Base-by-base conservation (phyloP, 257 asterid species). In the Solanum ossicruentum region DNA sequence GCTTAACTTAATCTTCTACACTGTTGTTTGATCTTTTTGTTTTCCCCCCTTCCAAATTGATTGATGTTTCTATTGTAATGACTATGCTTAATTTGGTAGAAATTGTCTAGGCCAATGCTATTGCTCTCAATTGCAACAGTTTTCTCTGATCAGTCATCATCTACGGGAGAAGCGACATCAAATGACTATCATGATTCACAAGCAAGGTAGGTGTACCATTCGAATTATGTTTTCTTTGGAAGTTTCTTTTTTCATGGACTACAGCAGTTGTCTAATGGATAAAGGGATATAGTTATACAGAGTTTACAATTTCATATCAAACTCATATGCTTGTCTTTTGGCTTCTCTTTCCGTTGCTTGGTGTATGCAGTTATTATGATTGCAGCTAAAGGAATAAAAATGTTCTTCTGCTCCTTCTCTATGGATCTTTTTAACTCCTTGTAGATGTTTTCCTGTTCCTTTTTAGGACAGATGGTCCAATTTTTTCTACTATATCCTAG, bases 41-140 rank as follows among this genome's bases (percentile, higher is more conserved):
- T 54, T 75, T 52, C 52, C 20, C 71, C 1, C 55, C 52, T 43
- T 85, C 41, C 39, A 45, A 28, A 18, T 52, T 49, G 13, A 65
- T 26, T 56, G 49, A 8, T 80, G 28, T 83, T 28, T 41, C 81
- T 61, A 55, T 63, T 63, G 36, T 87, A 60, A 83, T 69, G 55
- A 49, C 49, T 16, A 55, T 80, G 21, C 28, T 51, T 83, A 26
- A 88, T 85, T 80, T 85, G 85, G 81, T 75, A 90, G 92, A 87
- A 84, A 87, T 85, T 88, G 78, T 90, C 90, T 75, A 86, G 89
- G 89, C 92, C 92, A 73, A 90, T 90, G 91, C 63, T 90, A 67
- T 80, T 69, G 81, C 92, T 90, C 72, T 85, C 91, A 75, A 84
- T 90, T 32, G 88, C 92, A 72, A 87, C 92, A n/a, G 32, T 87